Evolutionary conservation across 352 stramenopile species (phyloP).

Genomic region (Phytophthora pistaciae): DNA sequence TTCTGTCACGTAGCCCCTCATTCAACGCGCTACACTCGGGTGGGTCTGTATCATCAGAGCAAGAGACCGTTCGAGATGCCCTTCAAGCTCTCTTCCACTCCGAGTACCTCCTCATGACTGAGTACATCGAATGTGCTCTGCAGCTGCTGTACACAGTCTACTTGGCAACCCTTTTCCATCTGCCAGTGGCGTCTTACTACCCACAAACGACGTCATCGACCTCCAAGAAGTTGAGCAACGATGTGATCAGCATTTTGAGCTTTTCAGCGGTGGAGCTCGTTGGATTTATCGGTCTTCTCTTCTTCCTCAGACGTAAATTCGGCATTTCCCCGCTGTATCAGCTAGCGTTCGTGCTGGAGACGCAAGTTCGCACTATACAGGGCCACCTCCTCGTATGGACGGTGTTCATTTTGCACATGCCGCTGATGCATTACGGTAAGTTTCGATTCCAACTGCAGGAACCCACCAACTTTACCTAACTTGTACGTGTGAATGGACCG

Average conservation of each 20-base stretch:
- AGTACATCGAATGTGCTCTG: constrained; percentile 44
- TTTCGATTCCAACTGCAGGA: not conserved
- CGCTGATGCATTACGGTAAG: constrained; percentile 32
- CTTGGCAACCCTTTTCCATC: constrained; percentile 23
- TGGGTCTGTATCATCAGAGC: not conserved
- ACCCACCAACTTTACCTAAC: not conserved
- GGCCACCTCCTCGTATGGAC: constrained; percentile 26
- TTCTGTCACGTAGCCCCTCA: constrained; percentile 10
- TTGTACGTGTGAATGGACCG: not conserved
- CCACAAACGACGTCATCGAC: constrained; percentile 22
- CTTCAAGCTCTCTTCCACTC: constrained; percentile 39
- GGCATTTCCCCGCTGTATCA: constrained; percentile 34
- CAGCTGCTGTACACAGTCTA: constrained; percentile 38
- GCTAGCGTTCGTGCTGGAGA: constrained; percentile 30
- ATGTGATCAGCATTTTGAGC: constrained; percentile 22
- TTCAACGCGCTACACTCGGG: not conserved
- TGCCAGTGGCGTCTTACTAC: constrained; percentile 40
- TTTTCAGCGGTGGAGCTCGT: constrained; percentile 27
- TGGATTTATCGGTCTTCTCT: constrained; percentile 22
- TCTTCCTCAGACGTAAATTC: constrained; percentile 26
- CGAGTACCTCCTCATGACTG: constrained; percentile 33
- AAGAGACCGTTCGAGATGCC: constrained; percentile 16
- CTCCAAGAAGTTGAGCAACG: constrained; percentile 9
- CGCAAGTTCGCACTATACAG: constrained; percentile 20
- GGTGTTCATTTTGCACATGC: constrained; percentile 32